phyloP scores from a whole-genome alignment of 805 yeast genomes.

The Ogataea salicorniae region DNA sequence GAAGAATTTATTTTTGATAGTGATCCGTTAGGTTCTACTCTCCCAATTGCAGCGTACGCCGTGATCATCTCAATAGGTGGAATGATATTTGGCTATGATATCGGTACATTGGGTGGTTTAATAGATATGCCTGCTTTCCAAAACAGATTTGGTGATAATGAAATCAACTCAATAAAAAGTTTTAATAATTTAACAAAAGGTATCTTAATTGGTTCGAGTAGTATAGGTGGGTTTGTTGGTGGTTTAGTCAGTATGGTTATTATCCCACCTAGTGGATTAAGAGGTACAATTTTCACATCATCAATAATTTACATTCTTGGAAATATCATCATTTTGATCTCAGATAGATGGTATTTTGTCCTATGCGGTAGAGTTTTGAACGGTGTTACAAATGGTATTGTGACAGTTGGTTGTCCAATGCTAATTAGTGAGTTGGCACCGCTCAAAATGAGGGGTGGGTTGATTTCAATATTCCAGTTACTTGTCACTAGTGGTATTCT shows the following conservation, averaged over 20 bases:
- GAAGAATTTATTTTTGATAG: neutral
- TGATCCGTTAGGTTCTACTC: slow-evolving; percentile 15
- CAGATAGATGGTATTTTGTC: slow-evolving; percentile 22
- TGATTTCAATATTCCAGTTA: slow-evolving; percentile 30
- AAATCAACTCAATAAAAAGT: neutral
- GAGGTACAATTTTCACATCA: slow-evolving; percentile 19
- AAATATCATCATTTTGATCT: slow-evolving; percentile 13
- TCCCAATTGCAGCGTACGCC: slow-evolving; percentile 22
- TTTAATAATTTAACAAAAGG: slow-evolving; percentile 27
- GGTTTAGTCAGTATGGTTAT: slow-evolving; percentile 24
- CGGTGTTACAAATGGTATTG: slow-evolving; percentile 29
- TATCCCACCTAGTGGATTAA: slow-evolving; percentile 24
- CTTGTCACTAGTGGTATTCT: slow-evolving; percentile 32
- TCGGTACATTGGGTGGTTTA: slow-evolving; percentile 33
- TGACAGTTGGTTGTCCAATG: slow-evolving; percentile 32
- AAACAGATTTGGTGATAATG: slow-evolving; percentile 21
- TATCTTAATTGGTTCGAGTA: slow-evolving; percentile 25
- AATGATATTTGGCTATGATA: slow-evolving; percentile 32
- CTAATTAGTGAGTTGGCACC: slow-evolving; percentile 33
- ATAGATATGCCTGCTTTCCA: slow-evolving; percentile 27
- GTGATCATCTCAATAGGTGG: slow-evolving; percentile 29
- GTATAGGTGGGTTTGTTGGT: slow-evolving; percentile 30
- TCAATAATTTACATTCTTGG: slow-evolving; percentile 20
- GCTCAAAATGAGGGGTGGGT: slow-evolving; percentile 23
- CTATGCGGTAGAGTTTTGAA: slow-evolving; percentile 26